A percentile compares a stretch with the other conserved stretches of the same genome.
phyloP scores from a whole-genome alignment of 73 alveolate genomes.

The Paramecium bursaria region DNA sequence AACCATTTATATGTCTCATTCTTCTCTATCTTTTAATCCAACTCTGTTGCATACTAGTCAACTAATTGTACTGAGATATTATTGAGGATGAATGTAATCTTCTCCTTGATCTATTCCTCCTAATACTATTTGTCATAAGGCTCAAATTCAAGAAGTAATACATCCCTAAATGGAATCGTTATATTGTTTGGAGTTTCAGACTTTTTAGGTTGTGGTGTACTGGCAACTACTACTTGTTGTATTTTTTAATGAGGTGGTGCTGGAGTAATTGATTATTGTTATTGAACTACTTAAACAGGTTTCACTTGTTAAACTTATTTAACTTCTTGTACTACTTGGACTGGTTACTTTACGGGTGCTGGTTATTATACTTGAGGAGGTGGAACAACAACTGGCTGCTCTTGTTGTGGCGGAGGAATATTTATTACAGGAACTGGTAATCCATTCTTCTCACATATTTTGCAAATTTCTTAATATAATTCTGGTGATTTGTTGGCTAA shows the following conservation, averaged over 20 bases:
- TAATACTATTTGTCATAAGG: neutral
- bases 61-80: conserved; percentile 13
- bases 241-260: conserved; percentile 14
- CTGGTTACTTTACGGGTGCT: neutral
- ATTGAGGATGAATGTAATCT: conserved; percentile 36
- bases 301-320: neutral
- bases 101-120: conserved; percentile 18
- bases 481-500: conserved; percentile 30
- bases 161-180: neutral
- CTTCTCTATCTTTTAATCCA: conserved; percentile 37
- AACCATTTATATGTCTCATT: conserved; percentile 41
- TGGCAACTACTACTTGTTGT: neutral
- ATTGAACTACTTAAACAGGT: neutral
- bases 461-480: neutral
- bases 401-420: neutral
- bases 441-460: conserved; percentile 33
- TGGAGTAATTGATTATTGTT: conserved; percentile 57
- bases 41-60: conserved; percentile 43
- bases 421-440: conserved; percentile 6
- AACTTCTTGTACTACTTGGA: neutral
- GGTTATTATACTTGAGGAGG: neutral
- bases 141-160: conserved; percentile 19
- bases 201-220: conserved; percentile 50
- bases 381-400: neutral
- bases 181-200: neutral